Evolutionary conservation across 495 filamentous ascomycete genomes (phyloP).

Genomic region (Talaromyces proteolyticus): DNA sequence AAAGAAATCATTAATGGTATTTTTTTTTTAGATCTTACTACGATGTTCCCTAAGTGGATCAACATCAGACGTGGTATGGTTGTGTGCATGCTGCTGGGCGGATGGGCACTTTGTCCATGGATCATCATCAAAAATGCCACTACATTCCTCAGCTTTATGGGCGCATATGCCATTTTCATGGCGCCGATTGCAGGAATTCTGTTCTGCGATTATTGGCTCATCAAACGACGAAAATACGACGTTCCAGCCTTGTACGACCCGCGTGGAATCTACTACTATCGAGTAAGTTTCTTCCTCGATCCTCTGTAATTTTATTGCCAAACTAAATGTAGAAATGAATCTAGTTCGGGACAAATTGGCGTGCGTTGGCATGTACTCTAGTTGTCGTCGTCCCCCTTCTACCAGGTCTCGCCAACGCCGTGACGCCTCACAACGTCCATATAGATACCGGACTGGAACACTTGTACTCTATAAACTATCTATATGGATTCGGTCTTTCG

Average conservation of each 20-base stretch:
- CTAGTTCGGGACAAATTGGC: slow-evolving; percentile 21
- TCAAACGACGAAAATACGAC: slow-evolving; percentile 35
- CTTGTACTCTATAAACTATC: slow-evolving; percentile 45
- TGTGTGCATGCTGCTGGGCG: slow-evolving; percentile 43
- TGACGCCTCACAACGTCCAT: slow-evolving; percentile 13
- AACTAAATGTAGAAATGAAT: neutral
- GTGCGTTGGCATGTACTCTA: slow-evolving; percentile 15
- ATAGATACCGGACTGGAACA: slow-evolving; percentile 20
- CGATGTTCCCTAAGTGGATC: slow-evolving; percentile 50
- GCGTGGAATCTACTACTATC: slow-evolving; percentile 28
- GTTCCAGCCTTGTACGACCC: slow-evolving; percentile 50
- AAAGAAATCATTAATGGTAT: slow-evolving; percentile 12
- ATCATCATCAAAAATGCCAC: slow-evolving; percentile 53
- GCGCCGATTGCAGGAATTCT: slow-evolving; percentile 38
- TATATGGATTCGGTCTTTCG: slow-evolving; percentile 42
- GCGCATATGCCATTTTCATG: slow-evolving; percentile 31
- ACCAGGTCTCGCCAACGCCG: slow-evolving; percentile 22
- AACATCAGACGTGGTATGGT: slow-evolving; percentile 53
- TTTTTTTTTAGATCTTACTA: slow-evolving; percentile 55
- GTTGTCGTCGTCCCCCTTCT: slow-evolving; percentile 32
- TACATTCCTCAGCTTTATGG: slow-evolving; percentile 55
- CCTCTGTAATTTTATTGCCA: neutral
- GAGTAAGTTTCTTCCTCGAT: neutral
- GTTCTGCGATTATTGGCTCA: slow-evolving; percentile 43
- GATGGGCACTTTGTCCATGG: slow-evolving; percentile 57